Conservation (phyloP, 768 basidiomycete species). For the Lentinula guzmanii region DNA sequence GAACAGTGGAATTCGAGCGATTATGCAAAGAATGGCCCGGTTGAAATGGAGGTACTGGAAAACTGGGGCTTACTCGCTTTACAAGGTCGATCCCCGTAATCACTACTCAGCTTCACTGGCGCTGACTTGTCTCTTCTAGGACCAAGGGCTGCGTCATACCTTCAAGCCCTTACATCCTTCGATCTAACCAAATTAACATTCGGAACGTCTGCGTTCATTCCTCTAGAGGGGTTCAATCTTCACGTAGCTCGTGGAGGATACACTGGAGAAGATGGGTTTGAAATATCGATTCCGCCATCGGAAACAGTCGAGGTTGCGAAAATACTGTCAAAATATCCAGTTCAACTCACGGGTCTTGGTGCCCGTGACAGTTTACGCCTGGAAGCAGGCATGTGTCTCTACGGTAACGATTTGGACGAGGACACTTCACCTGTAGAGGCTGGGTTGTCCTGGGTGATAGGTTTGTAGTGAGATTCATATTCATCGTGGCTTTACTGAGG, state of each 20-base stretch:
- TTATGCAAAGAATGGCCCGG: conserved; percentile 47
- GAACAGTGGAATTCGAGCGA: conserved; percentile 71
- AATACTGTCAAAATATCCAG: conserved; percentile 54
- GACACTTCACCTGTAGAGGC: conserved; percentile 84
- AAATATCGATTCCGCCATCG: conserved; percentile 86
- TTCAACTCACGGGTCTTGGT: conserved; percentile 85
- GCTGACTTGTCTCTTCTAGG: conserved; percentile 33
- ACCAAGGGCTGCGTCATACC: conserved; percentile 72
- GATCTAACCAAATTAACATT: conserved; percentile 76
- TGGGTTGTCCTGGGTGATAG: conserved; percentile 89
- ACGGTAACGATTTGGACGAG: conserved; percentile 92
- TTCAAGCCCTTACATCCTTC: conserved; percentile 71
- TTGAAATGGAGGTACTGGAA: conserved; percentile 78
- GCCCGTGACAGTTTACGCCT: conserved; percentile 91
- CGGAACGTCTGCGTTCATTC: conserved; percentile 76
- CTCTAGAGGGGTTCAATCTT: conserved; percentile 68
- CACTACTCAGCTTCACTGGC: background rate
- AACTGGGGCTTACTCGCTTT: conserved; percentile 86
- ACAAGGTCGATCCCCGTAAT: conserved; percentile 53
- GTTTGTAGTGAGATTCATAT: conserved; percentile 33
- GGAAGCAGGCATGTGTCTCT: conserved; percentile 96
- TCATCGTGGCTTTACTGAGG: background rate
- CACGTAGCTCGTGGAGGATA: conserved; percentile 95
- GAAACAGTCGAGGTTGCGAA: conserved; percentile 69
- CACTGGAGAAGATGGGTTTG: conserved; percentile 98